Conservation (phyloP, 768 basidiomycete genomes). For the Porpolomopsis calyptriformis region DNA sequence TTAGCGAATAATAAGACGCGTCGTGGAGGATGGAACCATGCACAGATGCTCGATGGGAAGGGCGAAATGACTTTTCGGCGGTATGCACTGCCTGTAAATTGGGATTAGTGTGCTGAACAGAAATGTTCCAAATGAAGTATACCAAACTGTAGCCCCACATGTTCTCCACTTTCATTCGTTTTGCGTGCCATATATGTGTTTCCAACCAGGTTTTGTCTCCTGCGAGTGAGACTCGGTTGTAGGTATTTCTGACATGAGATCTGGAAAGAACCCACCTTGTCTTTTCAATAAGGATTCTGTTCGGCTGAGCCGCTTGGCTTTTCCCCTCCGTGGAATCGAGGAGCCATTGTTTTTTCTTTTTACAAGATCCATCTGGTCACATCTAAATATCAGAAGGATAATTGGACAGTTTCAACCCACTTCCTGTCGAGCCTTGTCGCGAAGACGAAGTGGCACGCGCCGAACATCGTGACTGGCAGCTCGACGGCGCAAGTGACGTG, state of each 20-base stretch:
- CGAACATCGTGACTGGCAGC: constrained; percentile 94
- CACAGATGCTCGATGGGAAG: constrained; percentile 80
- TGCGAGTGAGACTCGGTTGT: constrained; percentile 20
- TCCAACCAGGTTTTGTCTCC: constrained; percentile 89
- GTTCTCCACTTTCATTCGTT: constrained; percentile 89
- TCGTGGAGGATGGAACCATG: constrained; percentile 86
- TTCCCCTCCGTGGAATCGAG: constrained; percentile 53
- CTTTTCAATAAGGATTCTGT: constrained; percentile 57
- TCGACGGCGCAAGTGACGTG: constrained; percentile 80
- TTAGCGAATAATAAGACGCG: constrained; percentile 69
- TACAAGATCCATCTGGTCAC: constrained; percentile 36
- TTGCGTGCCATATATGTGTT: constrained; percentile 95
- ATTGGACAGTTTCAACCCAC: constrained; percentile 28
- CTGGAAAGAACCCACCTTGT: constrained; percentile 50
- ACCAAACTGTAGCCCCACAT: constrained; percentile 90
- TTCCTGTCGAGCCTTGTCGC: constrained; percentile 75
- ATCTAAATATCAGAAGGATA: constrained; percentile 1
- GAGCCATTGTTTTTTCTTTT: constrained; percentile 30
- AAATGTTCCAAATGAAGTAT: constrained; percentile 10
- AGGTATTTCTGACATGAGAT: background rate
- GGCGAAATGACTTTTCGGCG: constrained; percentile 85
- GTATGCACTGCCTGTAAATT: constrained; percentile 63
- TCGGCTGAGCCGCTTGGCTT: constrained; percentile 42
- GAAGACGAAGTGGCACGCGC: constrained; percentile 75
- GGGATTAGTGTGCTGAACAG: background rate